Evolutionary conservation across 2,329 filamentous ascomycete genomes (phyloP), one percentile per base, ranked within the genome.

Genomic region (Aspergillus melleus): DNA sequence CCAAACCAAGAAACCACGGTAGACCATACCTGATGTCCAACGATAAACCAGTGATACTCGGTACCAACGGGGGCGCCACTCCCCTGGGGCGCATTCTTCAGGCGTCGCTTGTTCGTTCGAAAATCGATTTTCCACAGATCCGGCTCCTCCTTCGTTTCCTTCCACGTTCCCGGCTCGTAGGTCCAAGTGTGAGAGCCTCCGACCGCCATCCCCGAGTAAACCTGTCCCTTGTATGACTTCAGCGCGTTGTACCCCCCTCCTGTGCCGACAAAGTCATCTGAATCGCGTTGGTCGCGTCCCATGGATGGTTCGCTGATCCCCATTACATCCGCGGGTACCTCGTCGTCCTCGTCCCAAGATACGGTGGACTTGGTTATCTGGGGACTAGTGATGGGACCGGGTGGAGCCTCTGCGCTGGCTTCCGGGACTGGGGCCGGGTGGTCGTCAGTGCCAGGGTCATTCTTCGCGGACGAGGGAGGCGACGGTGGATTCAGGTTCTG

Each of bases 131-230:
- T 64, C 72, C 74, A 76, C 5, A 73, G 62, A 63, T 76, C 72
- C 2, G 73, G 74, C 51, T 74, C 73, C 30, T 69, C 64, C 50
- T 74, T 76, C 4, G 73, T 75, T 54, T 75, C 73, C 47, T 72
- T 72, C 72, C 72, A 76, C 11, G 65, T 57, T 0, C 73, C 73
- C n/a, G 65, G 65, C 22, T 75, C 71, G 51, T 76, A 76, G 49
- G 69, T 74, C 74, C 74, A 76, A 26, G 66, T 74, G 56, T 76
- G 72, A 0, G 74, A 74, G 9, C 72, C 73, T 10, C 74, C 73
- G 36, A 77, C 69, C 1, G 72, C 70, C 66, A 76, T 78, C 4
- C 71, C 74, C 10, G 75, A 72, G 57, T 74, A 76, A 24, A 70
- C 64, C 47, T 73, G 70, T 12, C 74, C 72, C n/a, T 71, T 67